A percentile compares a stretch with the other conserved stretches of the same genome.
Conservation (phyloP, 2,329 filamentous ascomycete species). For the Nemania sp. region DNA sequence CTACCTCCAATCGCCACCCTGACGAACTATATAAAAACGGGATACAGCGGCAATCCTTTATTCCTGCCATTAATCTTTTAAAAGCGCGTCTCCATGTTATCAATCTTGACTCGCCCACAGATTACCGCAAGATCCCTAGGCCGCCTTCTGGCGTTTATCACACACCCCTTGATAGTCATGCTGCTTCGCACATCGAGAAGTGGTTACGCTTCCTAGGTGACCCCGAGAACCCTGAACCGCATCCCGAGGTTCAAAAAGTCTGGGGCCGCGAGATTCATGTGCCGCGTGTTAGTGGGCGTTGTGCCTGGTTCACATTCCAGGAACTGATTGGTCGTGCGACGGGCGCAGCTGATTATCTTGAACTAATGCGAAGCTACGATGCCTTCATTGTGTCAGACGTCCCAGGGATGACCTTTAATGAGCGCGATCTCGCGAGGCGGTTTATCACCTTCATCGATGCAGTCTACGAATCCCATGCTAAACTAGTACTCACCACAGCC, state of each 20-base stretch:
- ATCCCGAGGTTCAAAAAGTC: slow-evolving; percentile 82
- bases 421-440: slow-evolving; percentile 87
- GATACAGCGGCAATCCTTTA: slow-evolving; percentile 93
- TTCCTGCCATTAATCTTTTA: slow-evolving; percentile 93
- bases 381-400: slow-evolving; percentile 93
- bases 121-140: slow-evolving; percentile 96
- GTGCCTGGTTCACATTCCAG: slow-evolving; percentile 91
- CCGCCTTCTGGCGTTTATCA: slow-evolving; percentile 96
- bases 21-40: slow-evolving; percentile 98
- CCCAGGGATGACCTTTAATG: slow-evolving; percentile 88
- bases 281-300: slow-evolving; percentile 86
- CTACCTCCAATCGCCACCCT: slow-evolving; percentile 96
- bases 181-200: slow-evolving; percentile 84
- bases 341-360: slow-evolving; percentile 94
- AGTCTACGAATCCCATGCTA: slow-evolving; percentile 92
- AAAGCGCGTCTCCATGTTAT: slow-evolving; percentile 87
- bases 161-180: slow-evolving; percentile 82
- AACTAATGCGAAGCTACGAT: slow-evolving; percentile 89
- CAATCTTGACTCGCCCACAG: slow-evolving; percentile 93
- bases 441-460: slow-evolving; percentile 99
- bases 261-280: slow-evolving; percentile 94
- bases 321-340: slow-evolving; percentile 91
- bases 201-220: slow-evolving; percentile 98
- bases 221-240: slow-evolving; percentile 78
- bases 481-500: slow-evolving; percentile 91